Conservation (phyloP, 148 eudicot species). For the Silene uniflora region DNA sequence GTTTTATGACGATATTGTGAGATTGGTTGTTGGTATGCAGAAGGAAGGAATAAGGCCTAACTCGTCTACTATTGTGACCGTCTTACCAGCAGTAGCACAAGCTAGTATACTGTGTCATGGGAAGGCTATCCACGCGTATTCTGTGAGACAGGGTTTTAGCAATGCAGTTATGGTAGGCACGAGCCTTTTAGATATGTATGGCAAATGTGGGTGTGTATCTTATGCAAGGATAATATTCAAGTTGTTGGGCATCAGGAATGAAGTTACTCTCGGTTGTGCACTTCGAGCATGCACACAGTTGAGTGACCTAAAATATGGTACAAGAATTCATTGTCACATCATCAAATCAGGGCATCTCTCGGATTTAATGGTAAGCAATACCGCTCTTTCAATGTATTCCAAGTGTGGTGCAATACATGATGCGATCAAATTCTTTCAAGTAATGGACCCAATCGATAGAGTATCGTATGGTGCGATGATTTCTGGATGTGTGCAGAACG, state of each 20-base stretch:
- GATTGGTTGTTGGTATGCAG: constrained; percentile 55
- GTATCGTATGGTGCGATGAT: constrained; percentile 75
- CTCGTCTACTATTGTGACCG: constrained; percentile 59
- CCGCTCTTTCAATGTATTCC: constrained; percentile 79
- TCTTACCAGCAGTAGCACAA: constrained; percentile 62
- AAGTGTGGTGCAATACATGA: constrained; percentile 63
- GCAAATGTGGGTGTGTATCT: constrained; percentile 52
- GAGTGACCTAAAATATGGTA: constrained; percentile 48
- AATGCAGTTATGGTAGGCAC: constrained; percentile 67
- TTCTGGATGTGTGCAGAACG: constrained; percentile 76
- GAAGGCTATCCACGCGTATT: constrained; percentile 64
- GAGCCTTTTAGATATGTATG: constrained; percentile 84
- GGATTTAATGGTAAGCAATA: constrained; percentile 61
- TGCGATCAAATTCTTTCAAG: constrained; percentile 53
- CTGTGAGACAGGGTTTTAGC: constrained; percentile 46
- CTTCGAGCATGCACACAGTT: constrained; percentile 74
- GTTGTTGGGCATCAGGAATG: constrained; percentile 49
- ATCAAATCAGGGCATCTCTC: constrained; percentile 47
- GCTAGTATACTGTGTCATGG: constrained; percentile 42
- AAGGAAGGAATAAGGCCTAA: constrained; percentile 54
- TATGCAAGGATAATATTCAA: constrained; percentile 56
- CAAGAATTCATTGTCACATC: constrained; percentile 50
- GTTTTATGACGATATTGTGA: constrained; percentile 36
- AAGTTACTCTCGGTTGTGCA: constrained; percentile 54
- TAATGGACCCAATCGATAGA: constrained; percentile 57